phyloP scores from a whole-genome alignment of 1,284 basidiomycete genomes.

The Cutaneotrichosporon sp. region DNA sequence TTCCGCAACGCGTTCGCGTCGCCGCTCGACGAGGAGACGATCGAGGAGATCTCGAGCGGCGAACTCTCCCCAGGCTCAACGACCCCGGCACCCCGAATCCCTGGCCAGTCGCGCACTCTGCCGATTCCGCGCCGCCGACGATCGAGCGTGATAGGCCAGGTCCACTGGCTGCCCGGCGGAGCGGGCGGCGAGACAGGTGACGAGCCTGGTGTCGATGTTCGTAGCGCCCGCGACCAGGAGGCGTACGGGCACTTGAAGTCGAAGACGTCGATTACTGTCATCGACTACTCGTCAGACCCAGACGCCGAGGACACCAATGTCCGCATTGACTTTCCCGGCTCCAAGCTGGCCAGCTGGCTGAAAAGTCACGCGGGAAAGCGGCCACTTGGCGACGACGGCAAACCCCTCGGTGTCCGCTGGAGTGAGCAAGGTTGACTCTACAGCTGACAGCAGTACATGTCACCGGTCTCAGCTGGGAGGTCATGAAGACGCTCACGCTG shows the following conservation, averaged over 20 bases:
- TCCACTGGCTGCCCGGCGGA: conserved; percentile 36
- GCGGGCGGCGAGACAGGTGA: conserved; percentile 45
- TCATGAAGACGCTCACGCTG: conserved; percentile 49
- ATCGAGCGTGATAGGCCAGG: conserved; percentile 14
- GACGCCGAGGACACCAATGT: conserved; percentile 43
- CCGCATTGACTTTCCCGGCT: conserved; percentile 46
- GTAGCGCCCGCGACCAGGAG: conserved; percentile 44
- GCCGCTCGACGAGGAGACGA: conserved; percentile 6
- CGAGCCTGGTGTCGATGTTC: conserved; percentile 54
- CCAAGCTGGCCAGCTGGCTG: conserved; percentile 45
- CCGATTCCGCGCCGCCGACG: conserved; percentile 1
- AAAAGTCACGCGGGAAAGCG: conserved; percentile 38
- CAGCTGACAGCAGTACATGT: conserved; percentile 42
- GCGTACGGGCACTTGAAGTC: conserved; percentile 42
- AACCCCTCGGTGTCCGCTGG: conserved; percentile 44
- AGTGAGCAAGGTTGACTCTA: conserved; percentile 30
- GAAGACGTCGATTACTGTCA: conserved; percentile 41
- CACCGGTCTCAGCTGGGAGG: conserved; percentile 52
- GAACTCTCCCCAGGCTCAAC: background rate
- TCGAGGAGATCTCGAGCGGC: conserved; percentile 1
- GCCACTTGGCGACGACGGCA: conserved; percentile 35
- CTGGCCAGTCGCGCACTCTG: background rate
- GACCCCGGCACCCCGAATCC: background rate
- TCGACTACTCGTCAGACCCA: conserved; percentile 48
- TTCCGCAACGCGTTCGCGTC: conserved; percentile 8